Evolutionary conservation across 1,284 basidiomycete genomes (phyloP).

Genomic region (Boletellus deceptivus): DNA sequence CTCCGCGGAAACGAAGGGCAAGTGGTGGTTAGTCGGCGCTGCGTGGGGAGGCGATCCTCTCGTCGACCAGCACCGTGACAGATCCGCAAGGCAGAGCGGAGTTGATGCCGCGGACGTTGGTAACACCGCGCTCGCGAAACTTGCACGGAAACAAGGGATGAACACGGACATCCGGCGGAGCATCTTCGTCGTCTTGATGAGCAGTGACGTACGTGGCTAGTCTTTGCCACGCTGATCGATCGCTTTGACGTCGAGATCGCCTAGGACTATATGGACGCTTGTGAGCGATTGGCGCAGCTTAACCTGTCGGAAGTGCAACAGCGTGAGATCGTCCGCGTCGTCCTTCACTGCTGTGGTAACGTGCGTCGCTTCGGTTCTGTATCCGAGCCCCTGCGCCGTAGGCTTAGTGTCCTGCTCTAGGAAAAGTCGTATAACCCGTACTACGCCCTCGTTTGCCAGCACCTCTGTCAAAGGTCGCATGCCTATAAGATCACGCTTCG

Average conservation of each 20-base stretch:
- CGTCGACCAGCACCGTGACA: slow-evolving; percentile 55
- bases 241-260: neutral
- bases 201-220: slow-evolving; percentile 69
- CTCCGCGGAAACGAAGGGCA: slow-evolving; percentile 83
- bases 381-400: neutral
- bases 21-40: slow-evolving; percentile 99
- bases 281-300: slow-evolving; percentile 80
- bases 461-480: slow-evolving; percentile 71
- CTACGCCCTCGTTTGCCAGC: slow-evolving; percentile 84
- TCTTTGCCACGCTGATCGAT: neutral
- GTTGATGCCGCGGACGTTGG: slow-evolving; percentile 30
- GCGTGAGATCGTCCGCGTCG: slow-evolving; percentile 89
- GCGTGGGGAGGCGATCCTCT: slow-evolving; percentile 95
- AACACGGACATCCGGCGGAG: slow-evolving; percentile 93
- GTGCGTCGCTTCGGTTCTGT: slow-evolving; percentile 39
- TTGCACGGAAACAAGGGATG: slow-evolving; percentile 96
- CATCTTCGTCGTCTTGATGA: slow-evolving; percentile 93
- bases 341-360: slow-evolving; percentile 92
- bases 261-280: slow-evolving; percentile 93
- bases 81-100: slow-evolving; percentile 23
- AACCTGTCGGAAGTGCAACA: slow-evolving; percentile 89
- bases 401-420: slow-evolving; percentile 38
- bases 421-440: slow-evolving; percentile 95
- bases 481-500: slow-evolving; percentile 92
- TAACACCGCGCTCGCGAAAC: slow-evolving; percentile 61